phyloP scores from a whole-genome alignment of 1,139 yeast genomes.

The Wickerhamiella infanticola region DNA sequence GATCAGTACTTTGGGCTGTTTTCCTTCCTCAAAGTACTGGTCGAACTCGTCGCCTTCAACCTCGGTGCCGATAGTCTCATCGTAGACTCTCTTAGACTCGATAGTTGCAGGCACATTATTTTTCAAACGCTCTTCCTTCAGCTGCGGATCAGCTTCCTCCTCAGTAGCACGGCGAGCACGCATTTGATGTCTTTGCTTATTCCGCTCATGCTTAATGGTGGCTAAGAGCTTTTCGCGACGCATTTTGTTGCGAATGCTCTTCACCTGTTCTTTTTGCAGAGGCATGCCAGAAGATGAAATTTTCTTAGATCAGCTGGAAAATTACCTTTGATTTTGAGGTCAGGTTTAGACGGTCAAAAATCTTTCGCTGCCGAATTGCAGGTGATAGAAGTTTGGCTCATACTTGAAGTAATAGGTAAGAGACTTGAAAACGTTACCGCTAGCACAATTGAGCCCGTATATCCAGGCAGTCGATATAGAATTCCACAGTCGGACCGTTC shows the following conservation, averaged over 20 bases:
- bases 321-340: too few species aligned
- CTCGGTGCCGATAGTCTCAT: constrained; percentile 65
- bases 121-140: constrained; percentile 63
- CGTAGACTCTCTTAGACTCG: constrained; percentile 76
- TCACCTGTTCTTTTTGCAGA: constrained; percentile 14
- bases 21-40: constrained; percentile 41
- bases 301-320: neutral
- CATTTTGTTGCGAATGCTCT: constrained; percentile 15
- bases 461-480: too few species aligned
- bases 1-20: constrained; percentile 65
- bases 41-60: constrained; percentile 72
- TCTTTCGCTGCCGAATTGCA: too few species aligned
- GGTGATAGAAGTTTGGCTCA: too few species aligned
- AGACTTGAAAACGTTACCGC: too few species aligned
- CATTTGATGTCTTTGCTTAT: constrained; percentile 59
- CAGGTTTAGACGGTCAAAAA: too few species aligned
- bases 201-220: constrained; percentile 55
- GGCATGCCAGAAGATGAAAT: constrained; percentile 9
- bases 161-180: constrained; percentile 69
- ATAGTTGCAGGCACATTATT: constrained; percentile 77
- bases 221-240: constrained; percentile 63
- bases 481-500: too few species aligned
- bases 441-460: too few species aligned
- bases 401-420: too few species aligned
- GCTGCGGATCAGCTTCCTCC: constrained; percentile 67